Percentiles rank a stretch among this genome's conserved stretches.
Evolutionary conservation across 1,284 basidiomycete species (phyloP).

Genomic region (Cronartium quercuum): DNA sequence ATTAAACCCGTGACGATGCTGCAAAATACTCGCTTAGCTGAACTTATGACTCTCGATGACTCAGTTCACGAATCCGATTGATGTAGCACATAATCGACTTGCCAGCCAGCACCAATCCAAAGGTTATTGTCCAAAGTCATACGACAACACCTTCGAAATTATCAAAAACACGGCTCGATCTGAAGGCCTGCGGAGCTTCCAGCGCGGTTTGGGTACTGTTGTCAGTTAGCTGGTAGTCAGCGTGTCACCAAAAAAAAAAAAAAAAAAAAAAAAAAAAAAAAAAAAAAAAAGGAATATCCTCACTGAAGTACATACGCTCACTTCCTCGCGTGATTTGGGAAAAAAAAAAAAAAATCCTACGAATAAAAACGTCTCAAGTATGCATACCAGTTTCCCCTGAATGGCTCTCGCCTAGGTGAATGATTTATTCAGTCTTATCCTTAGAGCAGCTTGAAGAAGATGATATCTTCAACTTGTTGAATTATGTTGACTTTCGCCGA

Average conservation of each 20-base stretch:
- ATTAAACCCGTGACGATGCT: too few relatives aligned
- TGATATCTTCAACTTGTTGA: too few relatives aligned
- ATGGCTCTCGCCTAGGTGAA: constrained; percentile 64
- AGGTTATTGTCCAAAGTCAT: neutral
- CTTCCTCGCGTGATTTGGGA: too few relatives aligned
- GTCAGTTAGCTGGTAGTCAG: neutral
- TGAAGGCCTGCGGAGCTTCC: neutral
- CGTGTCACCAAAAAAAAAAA: too few relatives aligned
- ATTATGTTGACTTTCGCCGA: too few relatives aligned
- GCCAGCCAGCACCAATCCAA: constrained; percentile 83
- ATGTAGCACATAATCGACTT: constrained; percentile 86
- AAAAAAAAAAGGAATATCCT: too few relatives aligned
- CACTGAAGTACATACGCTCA: too few relatives aligned
- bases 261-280: too few relatives aligned
- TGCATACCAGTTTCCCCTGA: constrained; percentile 68
- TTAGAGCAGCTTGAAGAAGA: too few relatives aligned
- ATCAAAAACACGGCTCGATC: neutral
- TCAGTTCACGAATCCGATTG: constrained; percentile 49
- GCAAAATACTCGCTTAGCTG: too few relatives aligned
- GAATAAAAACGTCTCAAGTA: constrained; percentile 32
- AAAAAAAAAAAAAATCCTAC: too few relatives aligned
- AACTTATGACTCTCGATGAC: neutral
- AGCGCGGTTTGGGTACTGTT: neutral
- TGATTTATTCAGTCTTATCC: constrained; percentile 54
- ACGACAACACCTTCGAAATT: neutral